phyloP scores from a whole-genome alignment of 2,329 filamentous ascomycete species.

The Fusarium sp. region DNA sequence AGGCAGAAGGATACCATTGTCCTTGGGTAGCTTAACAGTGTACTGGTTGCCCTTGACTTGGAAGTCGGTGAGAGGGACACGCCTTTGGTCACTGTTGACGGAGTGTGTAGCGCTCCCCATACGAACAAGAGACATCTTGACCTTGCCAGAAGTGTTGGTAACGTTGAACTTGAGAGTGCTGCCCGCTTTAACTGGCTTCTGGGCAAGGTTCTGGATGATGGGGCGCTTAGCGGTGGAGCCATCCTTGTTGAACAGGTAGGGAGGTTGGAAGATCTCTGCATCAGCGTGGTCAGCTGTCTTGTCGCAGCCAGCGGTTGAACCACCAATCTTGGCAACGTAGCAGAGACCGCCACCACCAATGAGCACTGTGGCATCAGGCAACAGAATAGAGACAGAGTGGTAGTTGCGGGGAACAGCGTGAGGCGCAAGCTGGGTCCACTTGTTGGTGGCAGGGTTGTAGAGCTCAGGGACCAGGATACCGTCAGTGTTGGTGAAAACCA shows the following conservation, averaged over 20 bases:
- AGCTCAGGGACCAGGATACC: slow-evolving; percentile 55
- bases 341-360: slow-evolving; percentile 64
- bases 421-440: slow-evolving; percentile 50
- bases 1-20: slow-evolving; percentile 60
- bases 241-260: slow-evolving; percentile 61
- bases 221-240: slow-evolving; percentile 50
- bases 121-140: slow-evolving; percentile 56
- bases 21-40: slow-evolving; percentile 53
- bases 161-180: slow-evolving; percentile 37
- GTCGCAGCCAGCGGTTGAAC: slow-evolving; percentile 42
- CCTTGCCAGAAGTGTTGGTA: slow-evolving; percentile 23
- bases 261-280: slow-evolving; percentile 63
- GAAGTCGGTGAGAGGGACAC: slow-evolving; percentile 54
- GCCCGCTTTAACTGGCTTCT: slow-evolving; percentile 30
- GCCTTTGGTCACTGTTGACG: slow-evolving; percentile 66
- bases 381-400: slow-evolving; percentile 58
- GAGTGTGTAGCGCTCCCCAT: slow-evolving; percentile 62
- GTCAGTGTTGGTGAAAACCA: slow-evolving; percentile 56
- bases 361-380: slow-evolving; percentile 61
- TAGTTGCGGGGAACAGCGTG: slow-evolving; percentile 57
- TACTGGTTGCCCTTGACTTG: slow-evolving; percentile 44
- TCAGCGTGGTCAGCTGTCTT: slow-evolving; percentile 59
- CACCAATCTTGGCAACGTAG: slow-evolving; percentile 41
- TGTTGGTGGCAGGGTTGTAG: slow-evolving; percentile 54
- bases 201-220: not conserved